Percentiles rank a stretch among this genome's conserved stretches.
Conservation (phyloP, 805 yeast species). For the Spathaspora passalidarum region DNA sequence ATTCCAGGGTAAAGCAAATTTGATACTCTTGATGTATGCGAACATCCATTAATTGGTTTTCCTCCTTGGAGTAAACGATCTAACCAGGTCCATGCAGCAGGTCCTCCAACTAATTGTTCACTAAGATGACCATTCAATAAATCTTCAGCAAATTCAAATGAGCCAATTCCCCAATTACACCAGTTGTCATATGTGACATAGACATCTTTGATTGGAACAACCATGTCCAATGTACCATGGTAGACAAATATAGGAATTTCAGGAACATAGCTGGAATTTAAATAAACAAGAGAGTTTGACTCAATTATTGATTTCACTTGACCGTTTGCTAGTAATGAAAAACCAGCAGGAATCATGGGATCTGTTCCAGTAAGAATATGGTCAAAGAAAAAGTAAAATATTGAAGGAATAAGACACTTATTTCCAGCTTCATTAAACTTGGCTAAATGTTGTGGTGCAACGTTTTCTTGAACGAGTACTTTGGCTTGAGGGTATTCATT, state of each 20-base stretch:
- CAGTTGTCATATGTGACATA: conserved; percentile 21
- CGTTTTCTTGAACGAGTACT: background rate
- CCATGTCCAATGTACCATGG: conserved; percentile 18
- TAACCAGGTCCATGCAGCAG: conserved; percentile 22
- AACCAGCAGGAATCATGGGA: conserved; percentile 14
- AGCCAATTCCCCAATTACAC: conserved; percentile 24
- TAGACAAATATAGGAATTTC: conserved; percentile 19
- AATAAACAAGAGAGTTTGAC: conserved; percentile 20
- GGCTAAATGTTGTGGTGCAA: background rate
- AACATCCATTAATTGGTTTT: conserved; percentile 46
- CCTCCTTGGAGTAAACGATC: conserved; percentile 24
- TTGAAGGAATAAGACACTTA: conserved; percentile 4
- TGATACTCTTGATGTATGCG: conserved; percentile 50
- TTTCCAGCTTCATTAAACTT: conserved; percentile 3
- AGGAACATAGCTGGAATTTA: conserved; percentile 13
- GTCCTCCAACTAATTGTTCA: conserved; percentile 18
- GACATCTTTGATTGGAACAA: conserved; percentile 19
- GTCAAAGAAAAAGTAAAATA: conserved; percentile 8
- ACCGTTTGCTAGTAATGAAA: conserved; percentile 12
- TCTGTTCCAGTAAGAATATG: conserved; percentile 13
- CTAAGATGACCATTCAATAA: conserved; percentile 24
- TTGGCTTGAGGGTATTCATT: conserved; percentile 25
- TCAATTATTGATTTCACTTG: conserved; percentile 11
- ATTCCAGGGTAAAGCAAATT: conserved; percentile 38
- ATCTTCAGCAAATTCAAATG: conserved; percentile 27